Base-by-base conservation (phyloP, 495 filamentous ascomycete species). In the Neurospora intermedia region DNA sequence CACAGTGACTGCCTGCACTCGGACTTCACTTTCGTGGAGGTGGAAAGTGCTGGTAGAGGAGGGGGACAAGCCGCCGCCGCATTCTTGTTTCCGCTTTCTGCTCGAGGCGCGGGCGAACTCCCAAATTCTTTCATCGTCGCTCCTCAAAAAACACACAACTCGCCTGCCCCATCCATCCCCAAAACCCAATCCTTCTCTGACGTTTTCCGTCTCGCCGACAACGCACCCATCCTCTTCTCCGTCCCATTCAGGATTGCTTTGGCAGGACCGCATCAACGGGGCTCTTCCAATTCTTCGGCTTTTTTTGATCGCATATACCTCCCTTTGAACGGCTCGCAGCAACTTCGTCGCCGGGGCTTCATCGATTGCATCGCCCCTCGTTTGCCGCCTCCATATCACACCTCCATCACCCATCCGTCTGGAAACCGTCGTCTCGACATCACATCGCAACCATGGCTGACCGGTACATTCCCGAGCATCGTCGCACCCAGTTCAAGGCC, bases 401-500 rank as follows among this genome's bases (percentile, higher is more conserved):
- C 73, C 79, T 79, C 75, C 76, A 71, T 73, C 78, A 77, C 77
- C 76, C 77, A 73, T 77, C 71, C 76, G 66, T 62, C 77, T 70
- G 73, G 71, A 76, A 69, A 72, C 41, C 72, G 48, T 72, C 75
- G 27, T 62, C 54, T 13, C 15, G 71, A 73, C 77, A 79, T 69
- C 54, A 71, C 75, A 71, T 81, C 76, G 82, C 82, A 81, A 91
- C 76, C 86, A 99, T 99, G 96, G 90, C 95, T 78, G 96, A 99
- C 80, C 93, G 94, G 69, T 99, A 97, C 86, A 99, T 99, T 81
- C 96, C 96, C 80, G 96, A 98, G 85, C 96, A 99, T 88, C 94
- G 96, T 80, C 96, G 96, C 79, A 97, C 91, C 69, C 94, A 97
- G 84, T 99, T 96, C 89, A 99, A 99, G 90, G 96, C 96, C 74